Base-by-base conservation (phyloP, 805 yeast species). In the Cyberlindnera petersonii region DNA sequence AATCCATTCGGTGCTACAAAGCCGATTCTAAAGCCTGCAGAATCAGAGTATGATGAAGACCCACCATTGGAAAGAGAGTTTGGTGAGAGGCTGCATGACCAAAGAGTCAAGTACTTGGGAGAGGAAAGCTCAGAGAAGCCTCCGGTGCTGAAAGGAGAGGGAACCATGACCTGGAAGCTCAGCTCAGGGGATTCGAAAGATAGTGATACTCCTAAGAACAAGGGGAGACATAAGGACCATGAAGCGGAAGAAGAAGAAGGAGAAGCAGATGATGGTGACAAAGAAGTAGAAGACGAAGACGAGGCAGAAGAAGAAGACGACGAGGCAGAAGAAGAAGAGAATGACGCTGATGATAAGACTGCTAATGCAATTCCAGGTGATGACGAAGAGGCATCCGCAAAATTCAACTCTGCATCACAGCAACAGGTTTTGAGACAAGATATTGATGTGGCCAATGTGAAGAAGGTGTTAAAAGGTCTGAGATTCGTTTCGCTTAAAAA, bases 1-100 rank as follows among this genome's bases (percentile, higher is more conserved):
- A 82, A 82, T 49, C 89, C 89, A n/a, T 82, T 80, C 56, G 69
- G 75, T 20, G 56, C 68, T 9, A 31, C 26, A 10, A 80, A 79
- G 7, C 51, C 58, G 5, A 47, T 42, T 6, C 37, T 50, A 5
- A 33, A 41, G 5, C 46, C 58, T 28, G 46, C 60, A 8, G 46
- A 59, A 23, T 55, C 48, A 24, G 54, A 63, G 30, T 47, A 47
- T 20, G 65, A 74, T 44, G 59, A 69, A 17, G 79, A 73, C 41
- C 56, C 75, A 9, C 61, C 55, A 8, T 59, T 56, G 19, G 79
- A 74, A 43, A 51, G 58, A 24, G 60, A 56, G 26, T 73, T 65
- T 49, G 79, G 76, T 11, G 59, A 60, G 23, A 52, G 53, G 9
- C 63, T 72, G 66, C 54, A 56, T 7, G 55, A 60, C 10, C 65